Conservation (phyloP, 176 grass and related monocot genomes). For the Saccharum spontaneum region DNA sequence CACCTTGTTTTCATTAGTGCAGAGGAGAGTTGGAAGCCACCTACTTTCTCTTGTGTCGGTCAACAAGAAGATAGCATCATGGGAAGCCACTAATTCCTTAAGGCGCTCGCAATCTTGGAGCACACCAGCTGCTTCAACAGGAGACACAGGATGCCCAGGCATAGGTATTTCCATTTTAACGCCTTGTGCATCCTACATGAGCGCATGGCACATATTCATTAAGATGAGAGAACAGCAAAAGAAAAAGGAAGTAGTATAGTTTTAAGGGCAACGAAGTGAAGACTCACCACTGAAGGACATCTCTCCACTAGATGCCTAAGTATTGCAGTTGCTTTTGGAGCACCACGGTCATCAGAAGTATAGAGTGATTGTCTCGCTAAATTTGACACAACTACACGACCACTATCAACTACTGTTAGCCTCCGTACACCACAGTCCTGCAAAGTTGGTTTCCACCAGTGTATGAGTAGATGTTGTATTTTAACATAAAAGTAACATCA, state of each 20-base stretch:
- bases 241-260: neutral
- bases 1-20: constrained; percentile 82
- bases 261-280: constrained; percentile 10
- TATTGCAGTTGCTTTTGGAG: constrained; percentile 66
- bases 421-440: constrained; percentile 84
- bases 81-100: constrained; percentile 62
- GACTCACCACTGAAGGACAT: constrained; percentile 68
- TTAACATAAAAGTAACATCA: constrained; percentile 22
- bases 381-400: constrained; percentile 82
- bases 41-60: constrained; percentile 98
- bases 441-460: constrained; percentile 28
- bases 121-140: constrained; percentile 56
- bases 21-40: constrained; percentile 90
- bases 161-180: constrained; percentile 81
- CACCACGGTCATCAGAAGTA: constrained; percentile 64
- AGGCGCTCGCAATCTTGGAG: constrained; percentile 62
- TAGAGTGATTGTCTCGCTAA: constrained; percentile 91
- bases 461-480: constrained; percentile 26
- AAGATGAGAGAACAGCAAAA: constrained; percentile 20
- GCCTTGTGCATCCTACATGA: constrained; percentile 66
- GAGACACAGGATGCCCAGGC: constrained; percentile 88
- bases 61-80: constrained; percentile 87
- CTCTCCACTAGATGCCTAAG: constrained; percentile 63
- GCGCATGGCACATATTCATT: constrained; percentile 26
- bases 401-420: constrained; percentile 86